Evolutionary conservation across 352 stramenopile species (phyloP).

Genomic region (Halophytophthora polymorphica): DNA sequence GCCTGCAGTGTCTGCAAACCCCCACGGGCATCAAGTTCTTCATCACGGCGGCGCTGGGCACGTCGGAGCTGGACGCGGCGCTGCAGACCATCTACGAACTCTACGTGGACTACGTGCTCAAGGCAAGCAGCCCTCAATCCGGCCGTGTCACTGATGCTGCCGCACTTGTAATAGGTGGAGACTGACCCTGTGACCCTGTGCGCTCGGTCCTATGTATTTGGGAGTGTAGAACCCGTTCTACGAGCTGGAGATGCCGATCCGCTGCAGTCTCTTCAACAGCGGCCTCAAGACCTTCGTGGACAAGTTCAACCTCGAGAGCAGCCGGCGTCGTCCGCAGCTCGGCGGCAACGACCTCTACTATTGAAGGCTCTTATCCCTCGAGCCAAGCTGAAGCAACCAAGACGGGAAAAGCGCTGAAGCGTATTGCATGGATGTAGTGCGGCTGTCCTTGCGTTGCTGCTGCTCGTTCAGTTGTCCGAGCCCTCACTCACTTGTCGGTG

Average conservation of each 20-base stretch:
- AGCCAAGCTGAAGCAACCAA: neutral
- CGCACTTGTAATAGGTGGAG: neutral
- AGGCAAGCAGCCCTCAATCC: constrained; percentile 40
- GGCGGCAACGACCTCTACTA: constrained; percentile 31
- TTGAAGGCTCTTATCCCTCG: constrained; percentile 2
- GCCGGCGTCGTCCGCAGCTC: constrained; percentile 48
- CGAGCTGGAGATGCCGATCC: constrained; percentile 94
- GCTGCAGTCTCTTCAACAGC: constrained; percentile 90
- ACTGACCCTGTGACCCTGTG: neutral
- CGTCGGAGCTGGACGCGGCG: constrained; percentile 77
- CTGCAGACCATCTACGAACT: constrained; percentile 91
- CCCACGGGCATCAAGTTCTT: constrained; percentile 93
- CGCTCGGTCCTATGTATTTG: neutral
- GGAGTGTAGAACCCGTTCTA: constrained; percentile 90
- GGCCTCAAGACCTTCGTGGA: constrained; percentile 88
- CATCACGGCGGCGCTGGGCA: constrained; percentile 87
- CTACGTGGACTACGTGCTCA: constrained; percentile 95
- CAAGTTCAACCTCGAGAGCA: constrained; percentile 76
- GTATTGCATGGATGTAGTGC: neutral
- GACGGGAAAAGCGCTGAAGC: neutral
- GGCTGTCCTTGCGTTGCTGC: neutral
- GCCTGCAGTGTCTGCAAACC: constrained; percentile 91
- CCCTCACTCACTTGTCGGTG: constrained; percentile 3
- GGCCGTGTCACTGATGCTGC: neutral
- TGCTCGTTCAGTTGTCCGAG: neutral